Evolutionary conservation across 768 basidiomycete species (phyloP).

Genomic region (Nidularia pulvinata): DNA sequence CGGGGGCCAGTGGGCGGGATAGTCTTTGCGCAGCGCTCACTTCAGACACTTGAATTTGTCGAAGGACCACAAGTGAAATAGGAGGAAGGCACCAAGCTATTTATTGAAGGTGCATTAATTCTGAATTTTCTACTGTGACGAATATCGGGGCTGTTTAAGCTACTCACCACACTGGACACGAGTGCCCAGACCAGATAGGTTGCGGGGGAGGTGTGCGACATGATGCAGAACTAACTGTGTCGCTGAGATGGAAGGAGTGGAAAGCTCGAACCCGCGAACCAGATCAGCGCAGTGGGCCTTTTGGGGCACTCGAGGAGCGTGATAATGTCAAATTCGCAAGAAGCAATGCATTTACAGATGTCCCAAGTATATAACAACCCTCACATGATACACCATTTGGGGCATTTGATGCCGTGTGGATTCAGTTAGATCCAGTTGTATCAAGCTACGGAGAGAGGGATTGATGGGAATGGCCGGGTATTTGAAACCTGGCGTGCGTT

Average conservation of each 20-base stretch:
- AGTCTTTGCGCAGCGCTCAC: slow-evolving; percentile 40
- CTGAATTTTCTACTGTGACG: not conserved
- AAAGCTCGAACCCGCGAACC: not conserved
- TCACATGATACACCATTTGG: not conserved
- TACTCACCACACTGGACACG: slow-evolving; percentile 48
- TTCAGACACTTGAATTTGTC: slow-evolving; percentile 75
- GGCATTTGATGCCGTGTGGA: not conserved
- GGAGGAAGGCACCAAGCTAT: slow-evolving; percentile 60
- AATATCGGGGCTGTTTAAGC: no score
- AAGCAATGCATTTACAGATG: not conserved
- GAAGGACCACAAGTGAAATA: slow-evolving; percentile 80
- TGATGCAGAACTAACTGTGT: slow-evolving; percentile 17
- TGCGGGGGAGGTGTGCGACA: slow-evolving; percentile 66
- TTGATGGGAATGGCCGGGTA: not conserved
- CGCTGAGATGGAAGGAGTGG: not conserved
- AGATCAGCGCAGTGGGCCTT: not conserved
- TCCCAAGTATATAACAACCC: not conserved
- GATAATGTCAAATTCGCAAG: not conserved
- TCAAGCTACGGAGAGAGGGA: not conserved
- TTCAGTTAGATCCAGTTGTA: not conserved
- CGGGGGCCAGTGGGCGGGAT: not conserved
- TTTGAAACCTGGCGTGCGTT: not conserved
- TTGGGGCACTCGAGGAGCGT: not conserved
- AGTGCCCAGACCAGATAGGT: slow-evolving; percentile 65
- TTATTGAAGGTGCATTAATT: not conserved